Conservation (phyloP, 129 eudicot species). For the Arctium lappa region DNA sequence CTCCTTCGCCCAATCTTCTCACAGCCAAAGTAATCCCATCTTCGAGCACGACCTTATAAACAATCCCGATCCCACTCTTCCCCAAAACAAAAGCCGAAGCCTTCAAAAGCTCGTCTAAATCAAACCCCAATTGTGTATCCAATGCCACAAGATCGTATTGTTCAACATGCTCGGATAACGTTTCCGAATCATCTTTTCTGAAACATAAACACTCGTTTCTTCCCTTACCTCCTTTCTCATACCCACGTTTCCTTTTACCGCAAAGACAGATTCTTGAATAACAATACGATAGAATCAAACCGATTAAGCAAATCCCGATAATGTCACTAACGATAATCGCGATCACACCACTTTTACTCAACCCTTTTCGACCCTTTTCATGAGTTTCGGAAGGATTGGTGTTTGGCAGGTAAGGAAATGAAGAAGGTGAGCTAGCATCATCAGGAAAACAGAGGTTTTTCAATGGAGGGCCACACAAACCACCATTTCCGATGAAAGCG, state of each 20-base stretch:
- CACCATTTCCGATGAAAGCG: constrained; percentile 86
- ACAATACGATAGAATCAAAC: constrained; percentile 77
- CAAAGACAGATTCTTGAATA: constrained; percentile 64
- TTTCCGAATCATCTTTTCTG: constrained; percentile 81
- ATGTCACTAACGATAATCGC: constrained; percentile 79
- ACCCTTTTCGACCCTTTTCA: constrained; percentile 44
- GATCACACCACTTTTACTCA: constrained; percentile 56
- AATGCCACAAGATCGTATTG: constrained; percentile 81
- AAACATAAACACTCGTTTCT: constrained; percentile 80
- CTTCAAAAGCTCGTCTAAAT: constrained; percentile 86
- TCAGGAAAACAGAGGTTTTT: constrained; percentile 62
- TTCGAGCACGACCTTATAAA: constrained; percentile 95
- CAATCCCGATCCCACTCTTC: constrained; percentile 96
- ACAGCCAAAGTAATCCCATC: constrained; percentile 91
- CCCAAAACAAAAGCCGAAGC: constrained; percentile 98
- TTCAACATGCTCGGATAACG: constrained; percentile 81
- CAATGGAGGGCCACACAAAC: constrained; percentile 90
- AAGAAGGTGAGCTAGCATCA: constrained; percentile 65
- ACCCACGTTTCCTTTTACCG: constrained; percentile 41
- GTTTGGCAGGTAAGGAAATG: constrained; percentile 67
- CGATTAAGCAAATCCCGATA: constrained; percentile 77
- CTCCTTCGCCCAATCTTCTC: constrained; percentile 94
- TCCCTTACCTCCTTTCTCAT: constrained; percentile 47
- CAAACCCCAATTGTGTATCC: constrained; percentile 70
- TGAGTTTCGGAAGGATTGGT: constrained; percentile 36